phyloP scores from a whole-genome alignment of 495 filamentous ascomycete genomes.

The Annulohypoxylon moriforme region DNA sequence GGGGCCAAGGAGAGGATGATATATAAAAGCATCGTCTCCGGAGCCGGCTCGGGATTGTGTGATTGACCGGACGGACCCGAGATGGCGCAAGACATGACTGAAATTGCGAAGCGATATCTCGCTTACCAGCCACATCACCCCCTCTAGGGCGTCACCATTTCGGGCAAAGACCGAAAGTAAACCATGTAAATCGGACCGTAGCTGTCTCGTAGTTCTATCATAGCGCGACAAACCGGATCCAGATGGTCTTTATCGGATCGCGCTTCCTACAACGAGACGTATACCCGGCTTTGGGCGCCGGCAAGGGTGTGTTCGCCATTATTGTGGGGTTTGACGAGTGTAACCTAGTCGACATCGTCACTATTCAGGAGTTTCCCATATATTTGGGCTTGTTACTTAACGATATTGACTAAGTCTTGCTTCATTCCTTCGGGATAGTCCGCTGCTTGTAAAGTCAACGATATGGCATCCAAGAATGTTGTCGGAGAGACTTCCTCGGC shows the following conservation, averaged over 20 bases:
- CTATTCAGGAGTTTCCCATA: constrained; percentile 12
- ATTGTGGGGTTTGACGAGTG: constrained; percentile 24
- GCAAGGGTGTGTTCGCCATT: constrained; percentile 34
- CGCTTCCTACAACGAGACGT: constrained; percentile 20
- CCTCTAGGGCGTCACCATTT: constrained; percentile 19
- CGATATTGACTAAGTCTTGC: neutral
- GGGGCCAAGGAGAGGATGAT: neutral
- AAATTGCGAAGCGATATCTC: constrained; percentile 30
- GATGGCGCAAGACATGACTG: constrained; percentile 27
- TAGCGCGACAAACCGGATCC: constrained; percentile 1
- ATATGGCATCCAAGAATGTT: constrained; percentile 27
- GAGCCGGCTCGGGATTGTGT: constrained; percentile 26
- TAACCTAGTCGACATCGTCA: neutral
- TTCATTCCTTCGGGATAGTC: neutral
- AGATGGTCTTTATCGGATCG: neutral
- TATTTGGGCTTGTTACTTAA: constrained; percentile 1
- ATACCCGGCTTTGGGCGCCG: constrained; percentile 3
- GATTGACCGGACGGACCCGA: constrained; percentile 32
- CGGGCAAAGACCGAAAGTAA: constrained; percentile 9
- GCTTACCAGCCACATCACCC: constrained; percentile 19
- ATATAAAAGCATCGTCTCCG: constrained; percentile 14
- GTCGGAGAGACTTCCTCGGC: constrained; percentile 13
- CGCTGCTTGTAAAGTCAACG: neutral
- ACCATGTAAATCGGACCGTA: constrained; percentile 11
- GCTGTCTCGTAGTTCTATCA: neutral